Conservation (phyloP, 2,329 filamentous ascomycete species). For the Colletotrichum noveboracense region DNA sequence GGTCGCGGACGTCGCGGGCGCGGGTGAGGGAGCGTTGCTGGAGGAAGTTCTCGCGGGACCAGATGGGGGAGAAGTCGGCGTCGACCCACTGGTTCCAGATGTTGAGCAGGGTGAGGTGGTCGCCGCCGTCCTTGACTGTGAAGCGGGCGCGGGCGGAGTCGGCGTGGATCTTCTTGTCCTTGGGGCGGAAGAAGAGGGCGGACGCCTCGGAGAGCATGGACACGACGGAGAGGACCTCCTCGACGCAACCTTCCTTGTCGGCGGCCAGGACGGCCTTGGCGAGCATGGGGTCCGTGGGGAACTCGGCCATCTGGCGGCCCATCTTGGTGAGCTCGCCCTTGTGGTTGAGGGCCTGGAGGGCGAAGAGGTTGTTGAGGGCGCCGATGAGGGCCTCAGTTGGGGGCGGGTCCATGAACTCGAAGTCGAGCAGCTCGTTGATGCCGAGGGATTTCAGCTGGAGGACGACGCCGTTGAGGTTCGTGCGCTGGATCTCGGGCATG, state of each 20-base stretch:
- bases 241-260: conserved; percentile 89
- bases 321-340: conserved; percentile 88
- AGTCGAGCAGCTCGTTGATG: conserved; percentile 90
- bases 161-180: conserved; percentile 96
- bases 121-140: conserved; percentile 88
- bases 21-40: conserved; percentile 89
- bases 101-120: conserved; percentile 87
- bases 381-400: conserved; percentile 88
- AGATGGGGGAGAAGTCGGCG: conserved; percentile 84
- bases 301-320: conserved; percentile 93
- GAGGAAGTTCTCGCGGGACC: conserved; percentile 91
- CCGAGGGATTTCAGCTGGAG: conserved; percentile 87
- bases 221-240: conserved; percentile 92
- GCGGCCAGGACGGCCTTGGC: conserved; percentile 88
- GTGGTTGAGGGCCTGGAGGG: conserved; percentile 86
- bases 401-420: conserved; percentile 96
- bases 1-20: conserved; percentile 89
- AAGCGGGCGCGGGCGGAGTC: conserved; percentile 90
- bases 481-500: conserved; percentile 90
- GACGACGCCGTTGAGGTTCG: conserved; percentile 84
- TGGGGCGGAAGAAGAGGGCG: conserved; percentile 90
- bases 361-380: conserved; percentile 89
- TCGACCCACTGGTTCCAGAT: conserved; percentile 97
- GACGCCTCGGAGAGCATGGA: conserved; percentile 90
- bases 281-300: conserved; percentile 91